Evolutionary conservation across 2,329 filamentous ascomycete genomes (phyloP), one percentile per base, ranked within the genome.

Genomic region (Cytospora paraplurivora): DNA sequence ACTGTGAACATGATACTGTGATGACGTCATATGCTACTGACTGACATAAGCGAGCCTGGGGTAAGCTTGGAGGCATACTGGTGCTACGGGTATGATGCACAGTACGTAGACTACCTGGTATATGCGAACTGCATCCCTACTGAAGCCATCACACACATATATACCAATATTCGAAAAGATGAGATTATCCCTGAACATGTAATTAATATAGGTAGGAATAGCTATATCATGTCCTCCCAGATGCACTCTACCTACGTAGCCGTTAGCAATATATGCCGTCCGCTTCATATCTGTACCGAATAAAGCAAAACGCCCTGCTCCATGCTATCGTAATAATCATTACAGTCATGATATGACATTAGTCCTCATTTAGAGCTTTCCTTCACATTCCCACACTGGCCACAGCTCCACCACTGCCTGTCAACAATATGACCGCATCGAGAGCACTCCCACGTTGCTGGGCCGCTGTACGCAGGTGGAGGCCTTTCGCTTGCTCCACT

Each of bases 341-440:
- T 35, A 19, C 41, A 17, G 33, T 19, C 19, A 38, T 33, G n/a
- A 19, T 32, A 41, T 69, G 69, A 75, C 44, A 21, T 11, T 2
- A n/a, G 2, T n/a, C 17, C 11, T 61, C 51, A 61, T 68, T 68
- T 70, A 57, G 81, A 84, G 64, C 71, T 79, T 12, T 81, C 76
- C 73, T 85, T 86, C 74, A 86, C 79, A 67, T 74, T 78, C 2
- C 82, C 82, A 69, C 85, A 87, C 3, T 76, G 72, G 19, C 79
- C 79, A 67, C 85, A 87, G 32, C 79, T 82, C 83, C 84, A 86
- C 82, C 82, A 86, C 67, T 80, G 77, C 52, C 76, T 74, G 62
- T 85, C 81, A 76, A 85, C 83, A 33, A 74, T 71, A 2, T 77
- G 81, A 10, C 78, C 79, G 67, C 85, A 87, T 61, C 77, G 77